Conservation (phyloP, 352 stramenopile species). For the Phytopythium aichiense region DNA sequence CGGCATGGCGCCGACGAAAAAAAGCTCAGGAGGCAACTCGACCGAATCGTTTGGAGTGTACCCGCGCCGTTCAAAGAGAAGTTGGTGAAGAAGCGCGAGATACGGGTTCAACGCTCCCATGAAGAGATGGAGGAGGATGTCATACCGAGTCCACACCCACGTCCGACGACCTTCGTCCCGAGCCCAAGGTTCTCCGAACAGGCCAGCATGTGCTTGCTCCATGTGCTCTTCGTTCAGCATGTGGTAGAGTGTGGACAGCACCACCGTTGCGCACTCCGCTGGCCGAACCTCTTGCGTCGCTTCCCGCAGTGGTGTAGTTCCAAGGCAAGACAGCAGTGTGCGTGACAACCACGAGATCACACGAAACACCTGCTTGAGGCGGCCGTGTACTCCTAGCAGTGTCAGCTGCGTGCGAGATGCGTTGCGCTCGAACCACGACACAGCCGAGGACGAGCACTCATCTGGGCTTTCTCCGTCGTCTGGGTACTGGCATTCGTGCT, state of each 20-base stretch:
- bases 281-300: neutral
- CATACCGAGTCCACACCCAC: constrained; percentile 28
- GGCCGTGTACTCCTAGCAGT: constrained; percentile 36
- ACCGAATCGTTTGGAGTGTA: constrained; percentile 29
- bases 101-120: constrained; percentile 39
- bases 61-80: constrained; percentile 39
- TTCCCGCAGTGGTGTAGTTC: neutral
- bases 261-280: constrained; percentile 16
- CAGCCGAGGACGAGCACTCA: neutral
- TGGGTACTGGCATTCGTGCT: constrained; percentile 13
- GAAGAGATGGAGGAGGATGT: constrained; percentile 47
- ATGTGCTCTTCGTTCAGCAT: constrained; percentile 39
- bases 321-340: constrained; percentile 30
- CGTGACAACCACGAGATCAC: constrained; percentile 40
- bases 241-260: constrained; percentile 39
- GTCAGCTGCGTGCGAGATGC: constrained; percentile 23
- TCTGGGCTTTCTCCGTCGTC: constrained; percentile 1
- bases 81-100: constrained; percentile 39
- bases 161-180: neutral
- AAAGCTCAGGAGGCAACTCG: constrained; percentile 41
- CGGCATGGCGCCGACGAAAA: constrained; percentile 24
- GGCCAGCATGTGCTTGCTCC: constrained; percentile 16
- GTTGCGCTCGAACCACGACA: constrained; percentile 5
- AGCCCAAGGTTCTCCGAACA: neutral
- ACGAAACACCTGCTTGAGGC: constrained; percentile 39